A percentile compares a stretch with the other conserved stretches of the same genome.
These are phyloP conservation scores for Capronia epimyces DNA, from an alignment of 2,329 filamentous ascomycete species.

Conservation along the genomic window DNA sequence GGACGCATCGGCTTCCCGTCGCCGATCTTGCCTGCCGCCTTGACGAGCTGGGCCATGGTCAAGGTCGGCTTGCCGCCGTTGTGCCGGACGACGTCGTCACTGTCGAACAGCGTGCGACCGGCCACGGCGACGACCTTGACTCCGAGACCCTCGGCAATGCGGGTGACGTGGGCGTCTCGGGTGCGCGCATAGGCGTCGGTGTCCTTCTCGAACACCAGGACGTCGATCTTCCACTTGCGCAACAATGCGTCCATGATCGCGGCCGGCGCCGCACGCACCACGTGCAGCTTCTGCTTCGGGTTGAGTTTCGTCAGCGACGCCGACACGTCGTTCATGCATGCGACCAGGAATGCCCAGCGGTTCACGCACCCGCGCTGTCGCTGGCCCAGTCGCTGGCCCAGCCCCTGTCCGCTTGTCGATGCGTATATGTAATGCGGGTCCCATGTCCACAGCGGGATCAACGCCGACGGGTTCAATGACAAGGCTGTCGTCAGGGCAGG, in stretches of 20 bases:
- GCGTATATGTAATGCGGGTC: constrained; percentile 79
- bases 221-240: constrained; percentile 66
- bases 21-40: constrained; percentile 49
- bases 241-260: constrained; percentile 68
- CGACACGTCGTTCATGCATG: constrained; percentile 68
- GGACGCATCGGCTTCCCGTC: constrained; percentile 56
- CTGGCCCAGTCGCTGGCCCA: too few relatives aligned
- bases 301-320: constrained; percentile 62
- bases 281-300: constrained; percentile 62
- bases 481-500: constrained; percentile 67
- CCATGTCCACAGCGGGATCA: constrained; percentile 76
- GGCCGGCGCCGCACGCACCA: constrained; percentile 65
- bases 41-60: constrained; percentile 63
- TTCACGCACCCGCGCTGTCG: constrained; percentile 64
- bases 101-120: constrained; percentile 67
- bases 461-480: constrained; percentile 59
- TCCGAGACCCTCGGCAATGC: constrained; percentile 58
- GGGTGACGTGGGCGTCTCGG: constrained; percentile 56
- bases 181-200: constrained; percentile 66
- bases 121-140: constrained; percentile 59
- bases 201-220: constrained; percentile 73
- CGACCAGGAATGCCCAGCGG: constrained; percentile 67
- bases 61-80: constrained; percentile 68
- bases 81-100: constrained; percentile 60
- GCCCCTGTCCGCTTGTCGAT: too few relatives aligned